Evolutionary conservation across 129 eudicot genomes (phyloP).

Genomic region (Apium graveolens): DNA sequence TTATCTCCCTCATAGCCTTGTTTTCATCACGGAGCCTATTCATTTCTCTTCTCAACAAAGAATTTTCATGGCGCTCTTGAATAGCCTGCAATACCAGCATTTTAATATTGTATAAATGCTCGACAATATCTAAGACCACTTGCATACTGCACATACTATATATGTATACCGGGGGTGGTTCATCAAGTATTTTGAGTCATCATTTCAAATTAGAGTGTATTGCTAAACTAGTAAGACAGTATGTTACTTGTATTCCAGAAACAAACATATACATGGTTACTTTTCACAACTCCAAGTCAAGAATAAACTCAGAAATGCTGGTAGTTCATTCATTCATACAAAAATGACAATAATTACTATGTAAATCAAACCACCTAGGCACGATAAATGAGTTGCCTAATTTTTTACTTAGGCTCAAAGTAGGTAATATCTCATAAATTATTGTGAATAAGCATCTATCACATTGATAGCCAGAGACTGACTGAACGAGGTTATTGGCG

Average conservation of each 20-base stretch:
- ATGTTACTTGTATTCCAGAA: no score
- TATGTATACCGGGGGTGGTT: not conserved
- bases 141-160: not conserved
- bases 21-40: slow-evolving; percentile 79
- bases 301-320: no score
- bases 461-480: no score
- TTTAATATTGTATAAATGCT: not conserved
- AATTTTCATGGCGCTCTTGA: slow-evolving; percentile 98
- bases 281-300: not conserved
- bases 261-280: no score
- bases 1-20: slow-evolving; percentile 56
- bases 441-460: no score
- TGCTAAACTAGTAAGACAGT: no score
- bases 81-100: slow-evolving; percentile 58
- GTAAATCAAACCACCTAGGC: no score
- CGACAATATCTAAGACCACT: not conserved
- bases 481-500: no score
- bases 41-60: slow-evolving; percentile 69
- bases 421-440: no score
- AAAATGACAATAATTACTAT: not conserved
- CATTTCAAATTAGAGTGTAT: no score
- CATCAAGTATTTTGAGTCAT: not conserved
- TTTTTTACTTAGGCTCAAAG: no score
- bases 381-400: no score
- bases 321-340: not conserved